A percentile compares a stretch with the other conserved stretches of the same genome.
Conservation (phyloP, 2,329 filamentous ascomycete genomes). For the Colletotrichum nymphaeae region DNA sequence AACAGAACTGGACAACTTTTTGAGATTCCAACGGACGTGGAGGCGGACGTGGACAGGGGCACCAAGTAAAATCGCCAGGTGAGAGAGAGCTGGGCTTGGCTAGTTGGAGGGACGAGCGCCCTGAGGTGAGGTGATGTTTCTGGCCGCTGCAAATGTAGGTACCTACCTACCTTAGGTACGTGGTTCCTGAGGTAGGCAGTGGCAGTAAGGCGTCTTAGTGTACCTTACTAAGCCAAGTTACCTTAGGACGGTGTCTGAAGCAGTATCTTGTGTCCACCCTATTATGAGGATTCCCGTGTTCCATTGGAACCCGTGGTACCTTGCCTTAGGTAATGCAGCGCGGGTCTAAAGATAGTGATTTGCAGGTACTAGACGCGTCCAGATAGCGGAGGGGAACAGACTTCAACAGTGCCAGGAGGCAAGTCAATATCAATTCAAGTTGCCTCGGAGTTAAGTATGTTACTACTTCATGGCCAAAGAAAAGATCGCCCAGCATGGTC, state of each 20-base stretch:
- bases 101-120: conserved; percentile 8
- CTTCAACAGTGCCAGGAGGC: too few relatives aligned
- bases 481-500: too few relatives aligned
- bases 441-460: too few relatives aligned
- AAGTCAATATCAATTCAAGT: too few relatives aligned
- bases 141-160: not conserved
- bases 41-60: conserved; percentile 24
- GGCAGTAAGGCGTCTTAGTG: too few relatives aligned
- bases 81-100: conserved; percentile 4
- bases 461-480: too few relatives aligned
- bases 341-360: too few relatives aligned
- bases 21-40: conserved; percentile 23
- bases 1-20: conserved; percentile 36
- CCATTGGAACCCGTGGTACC: not conserved
- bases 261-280: not conserved
- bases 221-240: not conserved
- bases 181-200: too few relatives aligned
- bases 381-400: too few relatives aligned
- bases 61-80: conserved; percentile 28
- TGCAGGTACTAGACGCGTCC: too few relatives aligned
- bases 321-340: not conserved
- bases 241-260: not conserved
- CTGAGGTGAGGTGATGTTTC: conserved; percentile 3
- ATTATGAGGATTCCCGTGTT: too few relatives aligned
- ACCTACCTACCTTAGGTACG: too few relatives aligned